Base-by-base conservation (phyloP, 495 filamentous ascomycete species). In the Coniosporium apollinis region DNA sequence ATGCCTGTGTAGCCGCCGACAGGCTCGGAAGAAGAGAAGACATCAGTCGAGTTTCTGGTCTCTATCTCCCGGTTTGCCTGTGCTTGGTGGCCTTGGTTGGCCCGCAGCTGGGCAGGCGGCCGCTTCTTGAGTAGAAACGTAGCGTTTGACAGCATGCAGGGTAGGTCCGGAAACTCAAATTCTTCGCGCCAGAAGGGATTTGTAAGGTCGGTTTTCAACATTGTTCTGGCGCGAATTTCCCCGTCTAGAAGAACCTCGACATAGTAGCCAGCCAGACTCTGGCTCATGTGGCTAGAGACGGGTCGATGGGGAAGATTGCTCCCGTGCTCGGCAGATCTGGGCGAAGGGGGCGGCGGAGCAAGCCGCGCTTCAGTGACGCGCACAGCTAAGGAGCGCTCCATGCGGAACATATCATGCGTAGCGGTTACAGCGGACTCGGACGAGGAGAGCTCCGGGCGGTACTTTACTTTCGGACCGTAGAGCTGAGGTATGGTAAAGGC, bases 101-200 rank as follows among this genome's bases (percentile, higher is more conserved):
- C 30, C 48, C 53, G 43, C 46, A 50, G 26, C 46, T 36, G 9
- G 11, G 44, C 45, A 1, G 57, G 58, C 34, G 74, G 66, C n/a
- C 75, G 53, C 43, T 67, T 72, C 52, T 93, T 97, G 32, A 97
- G 55, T 2, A 87, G 62, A 34, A 97, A 66, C n/a, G 77, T 80
- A 6, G 80, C 69, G 47, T 72, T 80, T 6, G 81, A 85, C 24
- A 91, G 51, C 6, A 81, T 67, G 0, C 82, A 66, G 2, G 89
- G 84, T 11, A 97, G 65, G 56, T 94, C 86, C 26, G 62, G 59
- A 49, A 94, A 94, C 30, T 79, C 72, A 46, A 82, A 86, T 28
- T 87, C 84, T 60, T 96, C 89, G 19, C 85, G 67, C 89, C 91
- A 99, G 44, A 96, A 93, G 0, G 85, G 89, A 48, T 74, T 83